These are phyloP conservation scores for Termitomyces sp. DNA, from an alignment of 768 basidiomycete genomes.

Conservation along the genomic window DNA sequence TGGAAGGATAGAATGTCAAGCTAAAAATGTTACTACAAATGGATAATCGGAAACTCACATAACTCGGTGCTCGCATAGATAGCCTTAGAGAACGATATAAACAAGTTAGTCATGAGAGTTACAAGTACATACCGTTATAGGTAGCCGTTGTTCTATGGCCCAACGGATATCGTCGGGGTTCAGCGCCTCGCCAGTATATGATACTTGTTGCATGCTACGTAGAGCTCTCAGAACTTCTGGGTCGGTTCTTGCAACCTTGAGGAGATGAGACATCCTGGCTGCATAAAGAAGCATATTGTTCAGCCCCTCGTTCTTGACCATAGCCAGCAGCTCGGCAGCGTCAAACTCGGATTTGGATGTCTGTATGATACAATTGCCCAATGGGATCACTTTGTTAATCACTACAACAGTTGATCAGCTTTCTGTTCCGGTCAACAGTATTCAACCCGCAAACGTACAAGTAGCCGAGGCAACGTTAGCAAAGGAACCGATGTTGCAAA, in stretches of 20 bases:
- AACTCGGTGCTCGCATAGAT: slow-evolving; percentile 7
- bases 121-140: slow-evolving; percentile 1
- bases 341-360: slow-evolving; percentile 7
- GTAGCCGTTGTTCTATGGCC: slow-evolving; percentile 2
- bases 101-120: background rate
- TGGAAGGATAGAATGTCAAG: background rate
- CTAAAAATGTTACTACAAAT: background rate
- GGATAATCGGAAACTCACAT: background rate
- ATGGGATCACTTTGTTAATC: slow-evolving; percentile 1
- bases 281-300: slow-evolving; percentile 9
- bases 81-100: background rate
- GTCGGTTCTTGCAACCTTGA: background rate
- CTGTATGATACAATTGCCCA: slow-evolving; percentile 3
- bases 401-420: background rate
- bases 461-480: slow-evolving; percentile 4
- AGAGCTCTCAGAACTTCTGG: slow-evolving; percentile 1
- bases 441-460: background rate
- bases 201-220: slow-evolving; percentile 5
- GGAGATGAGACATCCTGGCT: background rate
- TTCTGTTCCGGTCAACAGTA: background rate
- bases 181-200: slow-evolving; percentile 4
- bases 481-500: slow-evolving; percentile 7
- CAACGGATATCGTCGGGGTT: slow-evolving; percentile 6
- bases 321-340: slow-evolving; percentile 2
- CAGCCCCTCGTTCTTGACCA: slow-evolving; percentile 1